These are phyloP conservation scores for Naegleria lovaniensis DNA, from an alignment of 208 protist genomes.

Conservation along the genomic window DNA sequence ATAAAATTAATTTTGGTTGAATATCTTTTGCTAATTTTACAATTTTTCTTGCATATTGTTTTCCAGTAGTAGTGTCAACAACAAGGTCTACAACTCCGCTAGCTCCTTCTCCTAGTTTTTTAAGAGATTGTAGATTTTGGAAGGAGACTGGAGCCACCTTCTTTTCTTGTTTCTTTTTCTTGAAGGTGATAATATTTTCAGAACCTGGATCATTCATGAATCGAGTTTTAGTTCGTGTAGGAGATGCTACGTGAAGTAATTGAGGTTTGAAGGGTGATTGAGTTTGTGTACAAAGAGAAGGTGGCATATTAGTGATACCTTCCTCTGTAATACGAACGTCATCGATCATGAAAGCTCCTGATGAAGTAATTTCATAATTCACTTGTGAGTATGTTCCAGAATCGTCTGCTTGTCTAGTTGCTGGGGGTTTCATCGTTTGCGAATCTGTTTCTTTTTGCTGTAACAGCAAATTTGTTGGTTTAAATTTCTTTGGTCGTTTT, in stretches of 20 bases:
- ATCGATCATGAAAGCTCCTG: not conserved
- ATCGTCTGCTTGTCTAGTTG: not conserved
- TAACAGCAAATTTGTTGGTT: constrained; percentile 19
- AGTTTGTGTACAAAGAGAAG: not conserved
- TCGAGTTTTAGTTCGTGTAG: not conserved
- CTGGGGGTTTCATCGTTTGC: not conserved
- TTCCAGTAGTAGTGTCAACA: too few species aligned
- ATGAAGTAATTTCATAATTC: not conserved
- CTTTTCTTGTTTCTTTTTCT: not conserved
- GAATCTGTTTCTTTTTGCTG: not conserved
- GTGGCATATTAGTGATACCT: not conserved
- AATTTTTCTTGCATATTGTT: not conserved
- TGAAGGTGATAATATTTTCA: not conserved
- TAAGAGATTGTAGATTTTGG: not conserved
- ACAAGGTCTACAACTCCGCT: not conserved
- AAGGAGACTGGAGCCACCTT: too few species aligned
- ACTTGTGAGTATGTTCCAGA: not conserved
- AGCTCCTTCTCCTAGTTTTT: not conserved
- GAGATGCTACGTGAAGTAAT: not conserved
- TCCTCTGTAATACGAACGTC: not conserved
- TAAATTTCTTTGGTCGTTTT: not conserved
- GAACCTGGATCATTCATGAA: not conserved
- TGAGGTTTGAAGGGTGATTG: not conserved
- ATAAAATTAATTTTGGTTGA: not conserved
- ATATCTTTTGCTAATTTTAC: not conserved